Base-by-base conservation (phyloP, 805 yeast species). In the Wickerhamiella sergipiensis region DNA sequence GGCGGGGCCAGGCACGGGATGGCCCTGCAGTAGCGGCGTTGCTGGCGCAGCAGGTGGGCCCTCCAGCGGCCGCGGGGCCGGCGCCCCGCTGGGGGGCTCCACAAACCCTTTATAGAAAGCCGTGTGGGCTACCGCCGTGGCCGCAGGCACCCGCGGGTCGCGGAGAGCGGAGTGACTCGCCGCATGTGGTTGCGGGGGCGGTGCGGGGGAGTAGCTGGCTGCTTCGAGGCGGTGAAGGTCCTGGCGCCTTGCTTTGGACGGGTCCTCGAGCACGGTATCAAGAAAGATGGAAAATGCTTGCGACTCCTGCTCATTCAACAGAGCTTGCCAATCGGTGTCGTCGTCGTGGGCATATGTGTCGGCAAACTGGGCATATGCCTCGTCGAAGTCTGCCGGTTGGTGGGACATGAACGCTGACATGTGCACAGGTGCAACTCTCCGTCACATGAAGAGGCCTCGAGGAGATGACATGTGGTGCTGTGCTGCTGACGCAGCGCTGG, bases 231-330 rank as follows among this genome's bases (percentile, higher is more conserved):
- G 8, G n/a, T 52, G 49, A 24, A 47, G 6, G 36, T 47, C 23
- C 36, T 49, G 18, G 13, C n/a, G 12, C 3, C 50, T 50, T 9
- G 59, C 55, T 18, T 46, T 23, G 8, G 54, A n/a, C n/a, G 60
- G 59, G 50, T 55, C 53, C 13, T 39, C 36, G 33, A 59, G 54
- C 38, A 59, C 55, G 22, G 51, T 53, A 46, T 59, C 62, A 31
- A 59, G 46, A 43, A 58, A 59, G 2, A 45, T 45, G 22, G 56
- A 43, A 45, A 59, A 52, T 26, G 61, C 61, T 39, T 49, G 45
- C 26, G 55, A 51, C 51, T 59, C 62, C 26, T 50, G 52, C 23
- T 49, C 47, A 48, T 58, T 59, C 33, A 59, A 51, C 39, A 59
- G 53, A 9, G 50, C 49, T 26, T 48, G 46, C 26, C n/a, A 23